Percentiles rank a stretch among this genome's conserved stretches.
These are phyloP conservation scores for Hawksworthiomyces lignivorus DNA, from an alignment of 2,329 filamentous ascomycete species.

Conservation along the genomic window DNA sequence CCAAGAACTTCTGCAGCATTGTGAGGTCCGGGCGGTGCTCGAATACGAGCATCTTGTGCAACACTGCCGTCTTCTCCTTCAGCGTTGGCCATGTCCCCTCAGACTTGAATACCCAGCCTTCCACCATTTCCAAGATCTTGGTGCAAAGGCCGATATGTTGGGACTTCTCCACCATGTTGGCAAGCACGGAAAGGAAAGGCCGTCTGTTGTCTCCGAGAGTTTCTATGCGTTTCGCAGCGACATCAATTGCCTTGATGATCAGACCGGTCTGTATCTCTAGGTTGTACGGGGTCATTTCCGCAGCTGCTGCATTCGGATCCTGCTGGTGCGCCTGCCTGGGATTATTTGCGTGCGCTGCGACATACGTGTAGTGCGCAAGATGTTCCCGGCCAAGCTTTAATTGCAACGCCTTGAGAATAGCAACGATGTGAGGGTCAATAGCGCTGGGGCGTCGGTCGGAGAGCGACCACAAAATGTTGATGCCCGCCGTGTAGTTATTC, in stretches of 20 bases:
- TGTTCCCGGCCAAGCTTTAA: conserved; percentile 90
- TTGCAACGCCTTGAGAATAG: conserved; percentile 89
- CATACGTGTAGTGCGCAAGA: conserved; percentile 63
- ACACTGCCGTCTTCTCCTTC: conserved; percentile 96
- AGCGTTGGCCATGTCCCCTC: conserved; percentile 93
- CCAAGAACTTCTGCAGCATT: conserved; percentile 85
- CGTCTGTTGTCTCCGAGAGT: conserved; percentile 82
- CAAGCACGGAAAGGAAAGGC: conserved; percentile 90
- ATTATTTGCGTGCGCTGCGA: conserved; percentile 37
- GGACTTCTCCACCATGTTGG: conserved; percentile 91
- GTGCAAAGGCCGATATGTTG: conserved; percentile 78
- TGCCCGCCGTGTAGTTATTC: conserved; percentile 73
- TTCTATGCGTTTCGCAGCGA: conserved; percentile 87
- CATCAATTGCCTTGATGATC: conserved; percentile 91
- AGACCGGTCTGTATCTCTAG: conserved; percentile 82
- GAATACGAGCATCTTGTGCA: conserved; percentile 98
- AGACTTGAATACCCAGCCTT: conserved; percentile 91
- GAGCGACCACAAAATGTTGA: conserved; percentile 90
- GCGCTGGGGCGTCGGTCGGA: conserved; percentile 76
- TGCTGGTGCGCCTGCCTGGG: conserved; percentile 38
- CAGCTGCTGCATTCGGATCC: conserved; percentile 46
- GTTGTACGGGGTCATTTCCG: conserved; percentile 64
- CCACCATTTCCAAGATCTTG: conserved; percentile 89
- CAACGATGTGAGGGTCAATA: conserved; percentile 80
- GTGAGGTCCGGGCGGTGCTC: conserved; percentile 76